Base-by-base conservation (phyloP, 345 rosid genomes). In the Zanthoxylum bungeanum region DNA sequence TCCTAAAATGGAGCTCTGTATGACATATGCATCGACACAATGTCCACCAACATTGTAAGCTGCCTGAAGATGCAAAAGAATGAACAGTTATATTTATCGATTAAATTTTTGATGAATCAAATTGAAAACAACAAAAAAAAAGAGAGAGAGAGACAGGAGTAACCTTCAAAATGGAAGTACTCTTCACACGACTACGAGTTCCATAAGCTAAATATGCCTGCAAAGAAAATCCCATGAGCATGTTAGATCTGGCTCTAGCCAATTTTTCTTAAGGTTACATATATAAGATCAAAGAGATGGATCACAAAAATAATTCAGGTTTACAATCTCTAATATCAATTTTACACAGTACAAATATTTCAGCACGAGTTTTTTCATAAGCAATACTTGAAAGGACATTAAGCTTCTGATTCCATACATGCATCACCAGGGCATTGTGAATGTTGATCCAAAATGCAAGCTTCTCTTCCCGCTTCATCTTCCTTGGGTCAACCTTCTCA, bases 401-500 rank as follows among this genome's bases (percentile, higher is more conserved):
- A 76, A 62, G 68, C 44, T 71, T 17, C 51, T 52, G 25, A 33
- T 72, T 22, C 67, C 82, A 59, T 86, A 89, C 97, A 77, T 93
- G 97, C 97, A 93, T 90, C 73, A 87, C 83, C 77, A 90, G 74
- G 55, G 98, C 96, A 84, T 93, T 93, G 75, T 93, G 96, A 76
- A 90, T 83, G 78, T 93, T 93, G 58, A 90, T 86, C 96, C 93
- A 92, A 82, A 92, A 92, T n/a, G 96, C 96, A 34, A 90, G 93
- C 85, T 87, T 92, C 82, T 88, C 91, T 83, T 92, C 98, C 0
- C 97, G 90, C 84, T 79, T 93, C 98, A 93, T 83, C 82, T 83
- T 86, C 78, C 76, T 76, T 0, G 86, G 91, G 68, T 93, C 93
- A 75, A 89, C 84, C 75, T 80, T 86, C 88, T 90, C 98, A 22